Conservation (phyloP, 345 rosid genomes). For the Boechera stricta region DNA sequence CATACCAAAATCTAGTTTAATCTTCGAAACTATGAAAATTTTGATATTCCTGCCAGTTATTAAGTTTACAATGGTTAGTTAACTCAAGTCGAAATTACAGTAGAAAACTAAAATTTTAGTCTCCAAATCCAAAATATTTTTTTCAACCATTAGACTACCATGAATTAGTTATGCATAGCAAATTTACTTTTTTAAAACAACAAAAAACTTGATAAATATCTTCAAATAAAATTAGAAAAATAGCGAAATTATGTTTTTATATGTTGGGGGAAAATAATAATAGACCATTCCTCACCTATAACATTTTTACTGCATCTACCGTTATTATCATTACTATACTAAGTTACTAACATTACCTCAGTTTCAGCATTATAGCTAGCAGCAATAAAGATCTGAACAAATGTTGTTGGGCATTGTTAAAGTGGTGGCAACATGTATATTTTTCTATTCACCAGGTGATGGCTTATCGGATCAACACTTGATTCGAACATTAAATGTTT, state of each 20-base stretch:
- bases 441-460: constrained; percentile 29
- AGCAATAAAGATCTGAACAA: constrained; percentile 33
- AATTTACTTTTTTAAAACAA: no score
- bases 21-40: no score
- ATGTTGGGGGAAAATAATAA: no score
- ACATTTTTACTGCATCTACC: constrained; percentile 7
- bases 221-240: no score
- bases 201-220: neutral
- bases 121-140: neutral
- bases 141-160: neutral
- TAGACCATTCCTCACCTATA: no score
- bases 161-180: neutral
- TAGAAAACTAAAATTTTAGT: no score
- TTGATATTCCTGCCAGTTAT: no score
- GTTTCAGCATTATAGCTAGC: constrained; percentile 31
- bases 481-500: constrained; percentile 43
- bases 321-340: neutral
- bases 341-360: neutral
- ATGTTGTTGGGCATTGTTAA: constrained; percentile 27
- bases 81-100: neutral
- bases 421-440: constrained; percentile 29
- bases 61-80: no score
- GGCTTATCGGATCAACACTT: constrained; percentile 40
- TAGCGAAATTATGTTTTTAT: no score
- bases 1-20: no score